These are phyloP conservation scores for Fonsecaea monophora DNA, from an alignment of 2,329 filamentous ascomycete species.

Conservation along the genomic window DNA sequence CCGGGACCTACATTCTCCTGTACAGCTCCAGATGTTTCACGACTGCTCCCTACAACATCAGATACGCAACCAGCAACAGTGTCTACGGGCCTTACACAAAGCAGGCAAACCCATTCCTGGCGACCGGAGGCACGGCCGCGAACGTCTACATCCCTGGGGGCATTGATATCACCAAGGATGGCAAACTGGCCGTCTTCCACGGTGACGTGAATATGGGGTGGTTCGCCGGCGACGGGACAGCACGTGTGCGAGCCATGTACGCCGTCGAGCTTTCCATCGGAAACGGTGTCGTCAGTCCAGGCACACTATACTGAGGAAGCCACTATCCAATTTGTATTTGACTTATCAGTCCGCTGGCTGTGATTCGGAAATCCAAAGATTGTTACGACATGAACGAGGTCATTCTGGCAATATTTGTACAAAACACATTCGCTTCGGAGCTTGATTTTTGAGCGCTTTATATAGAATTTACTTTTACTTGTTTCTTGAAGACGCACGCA, in stretches of 20 bases:
- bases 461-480: not conserved
- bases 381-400: not conserved
- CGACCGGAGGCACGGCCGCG: slow-evolving; percentile 33
- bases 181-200: slow-evolving; percentile 32
- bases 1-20: slow-evolving; percentile 63
- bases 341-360: not conserved
- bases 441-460: not conserved
- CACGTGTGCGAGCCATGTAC: slow-evolving; percentile 32
- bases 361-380: not conserved
- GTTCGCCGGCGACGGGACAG: slow-evolving; percentile 26
- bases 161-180: slow-evolving; percentile 36
- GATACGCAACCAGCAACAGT: slow-evolving; percentile 57
- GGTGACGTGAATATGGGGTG: slow-evolving; percentile 31
- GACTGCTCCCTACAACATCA: slow-evolving; percentile 60
- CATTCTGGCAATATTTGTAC: not conserved
- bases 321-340: not conserved
- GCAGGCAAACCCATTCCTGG: slow-evolving; percentile 23
- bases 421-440: not conserved
- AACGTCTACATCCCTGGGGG: slow-evolving; percentile 39
- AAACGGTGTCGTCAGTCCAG: slow-evolving; percentile 3
- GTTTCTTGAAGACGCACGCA: not conserved
- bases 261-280: slow-evolving; percentile 18
- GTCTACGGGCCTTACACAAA: slow-evolving; percentile 61
- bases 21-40: slow-evolving; percentile 61
- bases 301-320: not conserved